Conservation (phyloP, 2,329 filamentous ascomycete species). For the Volutella citrinella region DNA sequence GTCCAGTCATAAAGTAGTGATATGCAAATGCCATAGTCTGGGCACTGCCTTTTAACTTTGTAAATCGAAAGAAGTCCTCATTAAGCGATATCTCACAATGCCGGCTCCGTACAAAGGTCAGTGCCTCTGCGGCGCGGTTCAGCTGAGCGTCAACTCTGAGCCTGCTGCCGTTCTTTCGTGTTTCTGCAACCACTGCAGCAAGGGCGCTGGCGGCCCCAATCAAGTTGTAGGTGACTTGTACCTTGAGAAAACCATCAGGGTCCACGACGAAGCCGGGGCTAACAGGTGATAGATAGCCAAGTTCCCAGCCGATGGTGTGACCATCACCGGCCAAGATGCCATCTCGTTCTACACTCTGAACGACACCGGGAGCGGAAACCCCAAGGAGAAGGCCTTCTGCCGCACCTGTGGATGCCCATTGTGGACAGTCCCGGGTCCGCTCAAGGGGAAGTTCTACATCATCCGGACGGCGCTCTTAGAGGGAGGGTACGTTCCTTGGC, state of each 20-base stretch:
- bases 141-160: conserved; percentile 9
- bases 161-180: conserved; percentile 18
- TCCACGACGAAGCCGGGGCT: not conserved
- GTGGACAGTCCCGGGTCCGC: conserved; percentile 25
- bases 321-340: too few species aligned
- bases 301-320: conserved; percentile 9
- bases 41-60: too few species aligned
- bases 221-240: conserved; percentile 10
- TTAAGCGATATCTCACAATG: conserved; percentile 12
- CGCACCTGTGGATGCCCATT: conserved; percentile 22
- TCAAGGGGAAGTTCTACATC: conserved; percentile 20
- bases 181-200: conserved; percentile 19
- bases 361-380: conserved; percentile 22
- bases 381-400: conserved; percentile 26
- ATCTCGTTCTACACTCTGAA: conserved; percentile 16
- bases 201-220: conserved; percentile 16
- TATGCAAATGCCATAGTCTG: too few species aligned
- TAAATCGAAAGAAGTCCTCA: too few species aligned
- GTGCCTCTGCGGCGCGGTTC: conserved; percentile 17
- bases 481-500: conserved; percentile 18
- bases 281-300: conserved; percentile 24
- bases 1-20: too few species aligned
- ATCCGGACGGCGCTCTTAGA: conserved; percentile 22
- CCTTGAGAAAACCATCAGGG: not conserved
- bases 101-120: conserved; percentile 12